Evolutionary conservation across 345 rosid species (phyloP), one percentile per base, ranked within the genome.

Genomic region (Citrus reticulata): DNA sequence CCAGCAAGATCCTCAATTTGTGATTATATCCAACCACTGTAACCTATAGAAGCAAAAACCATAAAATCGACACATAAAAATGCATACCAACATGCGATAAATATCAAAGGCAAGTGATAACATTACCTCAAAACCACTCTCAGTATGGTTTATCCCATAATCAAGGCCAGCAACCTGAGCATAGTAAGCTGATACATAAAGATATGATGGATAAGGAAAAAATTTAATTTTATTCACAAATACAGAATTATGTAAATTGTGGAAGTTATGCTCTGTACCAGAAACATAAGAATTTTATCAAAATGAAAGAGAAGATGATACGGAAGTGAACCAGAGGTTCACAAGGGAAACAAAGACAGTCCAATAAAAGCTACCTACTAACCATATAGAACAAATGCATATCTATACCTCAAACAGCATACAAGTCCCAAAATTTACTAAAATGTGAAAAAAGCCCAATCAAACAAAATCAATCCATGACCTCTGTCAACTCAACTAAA

Each of bases 101-200:
- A 9, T 71, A 32, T 65, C 10, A 7, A 72, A 76, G 39, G 49
- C 22, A 17, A 63, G 59, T 40, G 67, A 22, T 9, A n/a, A 34
- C 17, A 64, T 42, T 77, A 93, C 97, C 98, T 92, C 87, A 83
- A 95, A 93, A 76, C 99, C 98, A 78, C 84, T 74, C 49, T 88
- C 89, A 16, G 87, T 81, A 16, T 78, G 82, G 83, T 68, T 75
- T 79, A 95, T 87, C 76, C 76, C 70, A 75, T 93, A 95, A 82
- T 84, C 70, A 77, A 95, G 91, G 75, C 97, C 98, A 86, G 99
- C 99, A 86, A 92, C 95, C 82, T 88, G 87, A 27, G 98, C 99
- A 86, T 92, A 90, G 83, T 93, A 95, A 77, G 98, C 98, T 95
- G 90, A 68, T 87, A 85, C 77, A 83, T 61, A 39, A 81, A 83